Evolutionary conservation across 2,329 filamentous ascomycete species (phyloP), one percentile per base, ranked within the genome.

Genomic region (Akanthomyces dipterigenus): DNA sequence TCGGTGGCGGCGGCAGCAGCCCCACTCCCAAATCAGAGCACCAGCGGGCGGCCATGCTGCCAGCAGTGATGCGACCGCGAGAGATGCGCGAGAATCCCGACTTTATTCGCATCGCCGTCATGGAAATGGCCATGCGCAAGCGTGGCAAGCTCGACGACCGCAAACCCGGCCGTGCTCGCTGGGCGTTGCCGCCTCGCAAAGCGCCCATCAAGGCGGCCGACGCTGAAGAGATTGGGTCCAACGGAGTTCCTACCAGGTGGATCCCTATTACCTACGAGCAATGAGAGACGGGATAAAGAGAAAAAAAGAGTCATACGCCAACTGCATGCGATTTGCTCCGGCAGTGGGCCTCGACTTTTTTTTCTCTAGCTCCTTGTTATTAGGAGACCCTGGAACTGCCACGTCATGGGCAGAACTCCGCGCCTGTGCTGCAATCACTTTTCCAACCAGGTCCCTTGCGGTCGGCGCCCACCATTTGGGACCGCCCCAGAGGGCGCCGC

Each of bases 121-220:
- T 89, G 80, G 86, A 89, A 69, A 88, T 89, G 82, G 82, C 86
- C 14, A 89, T 89, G 86, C 82, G 86, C 61, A 83, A 82, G 68
- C 77, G 77, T 48, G 86, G 86, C 66, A 89, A 89, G 71, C 76
- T 89, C 56, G 85, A 87, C 66, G 83, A 86, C 67, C 81, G 85
- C 65, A 81, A 81, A 60, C 84, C 86, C n/a, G 86, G 86, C 31
- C 81, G 86, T 54, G 86, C 86, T n/a, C 81, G 84, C 51, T 87
- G 86, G 80, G 82, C 85, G 8, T 77, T 89, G n/a, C 86, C 87
- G 11, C 84, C 86, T n/a, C 78, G 86, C 64, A 84, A 84, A 70
- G 73, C 79, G 42, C 75, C 75, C 61, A 73, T 74, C 42, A 82
- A 77, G 67, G 28, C 56, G 3, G 31, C 43, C 9, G 46, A 38